Base-by-base conservation (phyloP, 2,329 filamentous ascomycete species). In the Orbilia ellipsospora region DNA sequence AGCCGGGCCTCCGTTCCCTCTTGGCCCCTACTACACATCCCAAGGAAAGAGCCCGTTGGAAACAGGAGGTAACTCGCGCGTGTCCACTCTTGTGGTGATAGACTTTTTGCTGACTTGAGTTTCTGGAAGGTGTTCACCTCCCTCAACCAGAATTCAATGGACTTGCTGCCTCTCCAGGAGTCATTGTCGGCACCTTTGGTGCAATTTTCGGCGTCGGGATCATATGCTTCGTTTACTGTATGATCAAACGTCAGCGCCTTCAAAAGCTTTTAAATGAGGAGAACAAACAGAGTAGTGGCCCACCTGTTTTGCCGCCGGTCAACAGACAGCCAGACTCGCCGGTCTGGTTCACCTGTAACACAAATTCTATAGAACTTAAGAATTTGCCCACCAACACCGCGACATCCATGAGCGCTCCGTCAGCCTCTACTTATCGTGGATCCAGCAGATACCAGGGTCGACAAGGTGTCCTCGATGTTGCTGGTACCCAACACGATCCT, bases 91-190 rank as follows among this genome's bases (percentile, higher is more conserved):
- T 1, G 28, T 13, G 16, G 13, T 18, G 44, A 15, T 31, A 20
- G 16, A 36, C 6, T 1, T 48, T 2, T 52, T 20, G 20, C 48
- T 52, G 12, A 52, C 18, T 45, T 18, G 20, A 2, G 18, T 8
- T 4, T 28, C 18, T n/a, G 10, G 26, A 12, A 73, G 69, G 69
- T 18, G 62, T 73, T 16, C 69, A 73, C 48, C 16, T 31, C n/a
- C 69, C 69, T 12, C 55, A 55, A 28, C 45, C 45, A 7, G 23
- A 73, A 26, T 73, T 73, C 62, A 73, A 73, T 26, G 69, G 69
- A 0, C 69, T 73, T 7, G 69, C 69, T 6, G 69, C 69, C 16
- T 51, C 61, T 28, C 69, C 69, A 26, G 56, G 62, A 26, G 56
- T 73, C 20, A 73, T 73, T 15, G 36, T 51, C 23, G 69, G 55